A percentile compares a stretch with the other conserved stretches of the same genome.
phyloP scores from a whole-genome alignment of 1,139 yeast genomes.

The Candida sojae region DNA sequence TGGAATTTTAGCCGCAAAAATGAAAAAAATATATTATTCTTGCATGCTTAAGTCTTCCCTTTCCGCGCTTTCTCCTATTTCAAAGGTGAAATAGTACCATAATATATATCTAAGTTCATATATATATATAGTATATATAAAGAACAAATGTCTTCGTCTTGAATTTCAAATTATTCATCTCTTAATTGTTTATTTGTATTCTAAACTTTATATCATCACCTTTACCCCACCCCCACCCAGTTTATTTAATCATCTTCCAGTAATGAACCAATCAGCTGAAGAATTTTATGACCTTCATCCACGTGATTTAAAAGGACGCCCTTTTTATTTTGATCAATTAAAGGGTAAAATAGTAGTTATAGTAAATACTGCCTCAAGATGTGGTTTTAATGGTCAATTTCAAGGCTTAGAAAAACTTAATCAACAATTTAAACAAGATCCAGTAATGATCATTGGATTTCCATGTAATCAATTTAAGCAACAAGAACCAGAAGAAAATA shows the following conservation, averaged over 20 bases:
- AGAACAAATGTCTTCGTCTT: no score
- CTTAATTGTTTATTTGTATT: no score
- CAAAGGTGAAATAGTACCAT: no score
- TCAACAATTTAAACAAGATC: constrained; percentile 69
- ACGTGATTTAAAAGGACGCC: constrained; percentile 49
- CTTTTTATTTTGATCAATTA: constrained; percentile 65
- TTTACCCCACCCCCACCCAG: background rate
- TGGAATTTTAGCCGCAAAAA: no score
- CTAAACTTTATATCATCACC: no score
- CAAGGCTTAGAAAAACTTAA: constrained; percentile 79
- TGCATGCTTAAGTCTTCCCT: no score
- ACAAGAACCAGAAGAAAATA: constrained; percentile 47
- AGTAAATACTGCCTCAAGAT: constrained; percentile 93
- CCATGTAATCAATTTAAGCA: constrained; percentile 75
- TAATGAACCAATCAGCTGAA: constrained; percentile 18
- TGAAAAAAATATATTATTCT: no score
- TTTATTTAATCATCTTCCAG: background rate
- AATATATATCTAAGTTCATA: no score
- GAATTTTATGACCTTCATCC: constrained; percentile 44
- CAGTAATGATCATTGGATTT: constrained; percentile 78
- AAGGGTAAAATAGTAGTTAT: constrained; percentile 89
- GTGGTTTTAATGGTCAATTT: constrained; percentile 83
- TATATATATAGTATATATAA: no score
- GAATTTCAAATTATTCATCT: no score
- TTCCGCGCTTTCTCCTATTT: no score